Base-by-base conservation (phyloP, 163 green algal species). In the Chloromonas sp. region DNA sequence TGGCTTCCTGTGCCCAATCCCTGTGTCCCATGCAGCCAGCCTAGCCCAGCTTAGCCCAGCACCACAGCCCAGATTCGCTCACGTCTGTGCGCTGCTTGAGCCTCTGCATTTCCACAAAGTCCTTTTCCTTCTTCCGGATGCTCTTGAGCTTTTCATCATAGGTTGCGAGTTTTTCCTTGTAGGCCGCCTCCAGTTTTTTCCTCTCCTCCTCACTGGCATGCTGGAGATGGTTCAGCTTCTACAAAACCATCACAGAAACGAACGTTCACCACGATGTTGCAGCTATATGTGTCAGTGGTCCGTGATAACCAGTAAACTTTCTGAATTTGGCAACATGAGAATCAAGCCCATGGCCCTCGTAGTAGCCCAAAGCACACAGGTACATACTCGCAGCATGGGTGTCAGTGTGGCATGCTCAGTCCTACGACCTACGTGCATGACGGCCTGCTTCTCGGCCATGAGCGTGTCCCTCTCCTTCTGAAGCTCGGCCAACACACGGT, bases 191-290 rank as follows among this genome's bases (percentile, higher is more conserved):
- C 61, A 96, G 81, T 11, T 87, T 88, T 78, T 89, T 87, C 59
- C 92, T 90, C 86, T 96, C 94, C 83, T 96, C 94, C 81, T 92
- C 91, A 81, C 86, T 92, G 71, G 86, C 87, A 2, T 71, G 79
- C n/a, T 83, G 76, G 14, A 89, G 81, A 11, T 89, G 82, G 61
- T 91, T 80, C 61, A 96, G 84, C 60, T 91, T 90, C 86, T 93
- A 87, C 84, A 87, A 58, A 58, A 36, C 36, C 36, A 36, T 76
- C 8, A 8, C 8, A n/a, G 70, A 76, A 76, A 76, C 36, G 36
- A 36, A 36, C 36, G 36, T 36, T 36, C 36, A 36, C 36, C 36
- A 36, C 36, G 36, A 36, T 36, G 36, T 36, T 36, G 36, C 36
- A 36, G 36, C 36, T 36, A 36, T 36, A 36, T 36, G 36, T 36